Conservation (phyloP, 148 eudicot species). For the Limonium bicolor region DNA sequence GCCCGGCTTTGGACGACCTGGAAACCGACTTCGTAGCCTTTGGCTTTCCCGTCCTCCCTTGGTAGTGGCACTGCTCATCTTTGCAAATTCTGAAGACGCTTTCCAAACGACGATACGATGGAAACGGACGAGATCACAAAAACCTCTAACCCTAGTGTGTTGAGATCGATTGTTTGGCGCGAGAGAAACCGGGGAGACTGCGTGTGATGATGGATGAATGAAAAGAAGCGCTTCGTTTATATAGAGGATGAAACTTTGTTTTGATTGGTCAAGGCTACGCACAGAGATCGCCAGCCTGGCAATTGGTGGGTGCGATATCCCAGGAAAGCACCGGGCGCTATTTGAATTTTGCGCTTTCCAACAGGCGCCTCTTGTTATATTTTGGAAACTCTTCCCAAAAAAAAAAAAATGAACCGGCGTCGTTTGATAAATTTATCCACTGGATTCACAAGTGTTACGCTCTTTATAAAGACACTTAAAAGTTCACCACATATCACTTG, state of each 20-base stretch:
- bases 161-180: background rate
- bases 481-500: no score
- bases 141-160: slow-evolving; percentile 5
- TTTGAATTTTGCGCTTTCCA: no score
- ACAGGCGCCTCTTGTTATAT: no score
- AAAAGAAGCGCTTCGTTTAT: background rate
- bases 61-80: slow-evolving; percentile 8
- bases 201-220: background rate
- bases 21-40: slow-evolving; percentile 7
- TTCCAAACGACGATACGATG: background rate
- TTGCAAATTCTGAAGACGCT: background rate
- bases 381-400: no score
- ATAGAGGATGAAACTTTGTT: background rate
- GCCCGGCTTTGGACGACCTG: slow-evolving; percentile 8
- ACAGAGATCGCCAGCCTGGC: no score
- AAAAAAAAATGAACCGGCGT: no score
- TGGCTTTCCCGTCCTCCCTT: slow-evolving; percentile 11
- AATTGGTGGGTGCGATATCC: no score
- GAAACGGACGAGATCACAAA: no score
- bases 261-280: slow-evolving; percentile 5
- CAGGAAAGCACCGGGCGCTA: background rate
- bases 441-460: no score
- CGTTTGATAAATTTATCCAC: no score
- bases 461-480: no score
- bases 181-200: background rate